Percentiles rank a stretch among this genome's conserved stretches.
Evolutionary conservation across 768 basidiomycete genomes (phyloP).

Genomic region (Pleurotus citrinopileatus): DNA sequence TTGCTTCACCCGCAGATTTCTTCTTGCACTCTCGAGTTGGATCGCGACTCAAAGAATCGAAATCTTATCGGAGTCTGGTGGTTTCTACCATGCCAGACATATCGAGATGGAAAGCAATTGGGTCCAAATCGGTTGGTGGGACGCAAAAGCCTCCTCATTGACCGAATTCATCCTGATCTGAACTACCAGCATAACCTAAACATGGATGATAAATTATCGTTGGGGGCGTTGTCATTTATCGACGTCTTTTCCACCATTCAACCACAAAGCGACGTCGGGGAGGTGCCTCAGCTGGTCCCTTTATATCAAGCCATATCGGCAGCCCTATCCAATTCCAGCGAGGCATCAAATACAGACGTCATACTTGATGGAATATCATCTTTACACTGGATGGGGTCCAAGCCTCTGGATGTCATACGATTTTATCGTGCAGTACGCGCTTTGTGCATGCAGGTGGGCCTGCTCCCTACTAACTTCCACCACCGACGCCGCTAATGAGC

Average conservation of each 20-base stretch:
- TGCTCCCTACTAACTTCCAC: not conserved
- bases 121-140: constrained; percentile 56
- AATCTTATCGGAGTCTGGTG: constrained; percentile 37
- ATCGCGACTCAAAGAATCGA: constrained; percentile 47
- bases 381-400: constrained; percentile 70
- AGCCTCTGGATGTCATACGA: constrained; percentile 46
- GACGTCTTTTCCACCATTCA: constrained; percentile 42
- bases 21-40: constrained; percentile 55
- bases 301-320: constrained; percentile 33
- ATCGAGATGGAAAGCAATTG: constrained; percentile 60
- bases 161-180: not conserved
- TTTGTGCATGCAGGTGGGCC: constrained; percentile 50
- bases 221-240: constrained; percentile 49
- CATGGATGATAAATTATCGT: constrained; percentile 30
- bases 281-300: constrained; percentile 23
- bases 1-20: constrained; percentile 72
- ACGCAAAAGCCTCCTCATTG: not conserved
- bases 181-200: constrained; percentile 31
- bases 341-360: constrained; percentile 33
- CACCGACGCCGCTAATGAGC: not conserved
- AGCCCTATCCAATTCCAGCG: constrained; percentile 17
- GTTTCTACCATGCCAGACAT: constrained; percentile 58
- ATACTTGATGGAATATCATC: constrained; percentile 70
- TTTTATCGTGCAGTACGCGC: constrained; percentile 60
- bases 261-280: constrained; percentile 19